Base-by-base conservation (phyloP, 371 early-diverging fungal genomes). In the Scutellospora calospora region DNA sequence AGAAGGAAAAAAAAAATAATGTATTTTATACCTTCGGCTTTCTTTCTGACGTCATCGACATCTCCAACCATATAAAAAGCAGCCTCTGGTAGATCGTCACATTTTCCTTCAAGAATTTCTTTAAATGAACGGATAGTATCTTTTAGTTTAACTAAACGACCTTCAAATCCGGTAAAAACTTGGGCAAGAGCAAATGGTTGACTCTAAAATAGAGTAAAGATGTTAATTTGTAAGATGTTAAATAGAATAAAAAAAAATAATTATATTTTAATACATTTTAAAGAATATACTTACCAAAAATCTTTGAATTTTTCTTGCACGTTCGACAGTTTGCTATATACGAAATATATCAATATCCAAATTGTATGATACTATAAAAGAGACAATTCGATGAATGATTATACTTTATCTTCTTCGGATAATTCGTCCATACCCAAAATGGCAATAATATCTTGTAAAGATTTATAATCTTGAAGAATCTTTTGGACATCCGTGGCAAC, bases 41-140 rank as follows among this genome's bases (percentile, higher is more conserved):
- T 98, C 90, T 92, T 91, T 84, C 90, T 90, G 83, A 94, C 98
- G 90, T 98, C 98, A 83, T 94, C 95, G 84, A 98, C 94, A 87
- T 97, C 97, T 89, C 98, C 98, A 82, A 94, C 94, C 96, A 98
- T 97, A 93, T 94, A 98, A 94, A 98, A 98, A 82, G 99, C 98
- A 77, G 96, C 92, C 88, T 98, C 98, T 83, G 98, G 98, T 80
- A 97, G 91, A 83, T 85, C 82, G 88, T 97, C 98, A 92, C 96
- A 96, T 93, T 97, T 98, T 81, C 98, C 98, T 72, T 95, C 97
- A 63, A 98, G 90, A 85, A 98, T 97, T 88, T 97, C 98, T 90
- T 93, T 93, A 94, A 97, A 98, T 57, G 97, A 96, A 85, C 97
- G 95, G 90, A 98, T 94, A 84, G 97, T 97, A 87, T 98, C 98